Conservation (phyloP, 2,329 filamentous ascomycete species). For the Cercospora sesami region DNA sequence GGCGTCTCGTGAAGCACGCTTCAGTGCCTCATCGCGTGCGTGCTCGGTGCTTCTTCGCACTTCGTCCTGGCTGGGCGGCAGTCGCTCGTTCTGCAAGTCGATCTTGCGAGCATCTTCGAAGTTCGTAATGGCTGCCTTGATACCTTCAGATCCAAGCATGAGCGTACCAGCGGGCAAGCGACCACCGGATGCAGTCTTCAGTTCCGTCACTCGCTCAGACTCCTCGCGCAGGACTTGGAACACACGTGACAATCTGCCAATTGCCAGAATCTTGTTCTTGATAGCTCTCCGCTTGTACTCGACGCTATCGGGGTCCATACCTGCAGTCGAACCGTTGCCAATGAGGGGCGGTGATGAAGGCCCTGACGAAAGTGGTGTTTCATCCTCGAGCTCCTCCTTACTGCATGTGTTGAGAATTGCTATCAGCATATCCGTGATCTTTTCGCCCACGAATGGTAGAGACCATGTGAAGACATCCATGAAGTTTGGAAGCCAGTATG, state of each 20-base stretch:
- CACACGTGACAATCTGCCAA: conserved; percentile 91
- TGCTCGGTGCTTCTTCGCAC: conserved; percentile 80
- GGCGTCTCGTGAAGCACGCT: conserved; percentile 82
- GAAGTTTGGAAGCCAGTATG: conserved; percentile 99
- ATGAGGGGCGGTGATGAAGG: conserved; percentile 70
- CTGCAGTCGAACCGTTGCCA: conserved; percentile 37
- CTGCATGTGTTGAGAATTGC: conserved; percentile 97
- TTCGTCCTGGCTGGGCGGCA: conserved; percentile 91
- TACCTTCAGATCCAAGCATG: conserved; percentile 96
- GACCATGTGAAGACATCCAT: conserved; percentile 99
- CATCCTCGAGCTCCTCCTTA: conserved; percentile 93
- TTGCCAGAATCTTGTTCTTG: conserved; percentile 99
- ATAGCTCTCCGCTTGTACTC: conserved; percentile 95
- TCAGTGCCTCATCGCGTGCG: conserved; percentile 77
- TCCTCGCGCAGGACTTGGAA: conserved; percentile 98
- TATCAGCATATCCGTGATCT: conserved; percentile 98
- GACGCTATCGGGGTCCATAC: conserved; percentile 75
- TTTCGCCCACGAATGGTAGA: conserved; percentile 95
- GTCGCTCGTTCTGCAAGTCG: conserved; percentile 90
- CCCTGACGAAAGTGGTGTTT: conserved; percentile 72
- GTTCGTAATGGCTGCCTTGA: conserved; percentile 95
- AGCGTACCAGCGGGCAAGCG: conserved; percentile 90
- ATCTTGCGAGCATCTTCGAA: conserved; percentile 98
- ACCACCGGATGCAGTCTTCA: conserved; percentile 94
- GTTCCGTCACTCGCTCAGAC: conserved; percentile 91